A percentile compares a stretch with the other conserved stretches of the same genome.
Evolutionary conservation across 2,329 filamentous ascomycete species (phyloP).

Genomic region (Cladorrhinum sp.): DNA sequence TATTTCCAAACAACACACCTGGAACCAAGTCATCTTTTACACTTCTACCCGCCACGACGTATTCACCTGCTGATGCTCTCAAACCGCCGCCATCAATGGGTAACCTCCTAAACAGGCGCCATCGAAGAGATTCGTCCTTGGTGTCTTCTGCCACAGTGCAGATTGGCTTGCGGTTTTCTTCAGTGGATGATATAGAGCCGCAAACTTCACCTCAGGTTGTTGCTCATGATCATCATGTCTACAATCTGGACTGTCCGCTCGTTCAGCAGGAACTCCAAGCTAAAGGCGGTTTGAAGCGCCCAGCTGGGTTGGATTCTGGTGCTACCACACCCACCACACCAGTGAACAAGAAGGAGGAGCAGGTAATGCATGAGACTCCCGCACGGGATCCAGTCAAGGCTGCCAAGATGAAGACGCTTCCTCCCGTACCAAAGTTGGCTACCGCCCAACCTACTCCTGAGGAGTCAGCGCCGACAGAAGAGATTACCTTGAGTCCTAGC

Average conservation of each 20-base stretch:
- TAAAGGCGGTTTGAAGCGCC: constrained; percentile 14
- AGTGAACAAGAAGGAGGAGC: background rate
- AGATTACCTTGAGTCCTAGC: constrained; percentile 47
- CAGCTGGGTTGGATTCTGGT: constrained; percentile 11
- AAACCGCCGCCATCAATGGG: constrained; percentile 45
- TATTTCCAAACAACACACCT: constrained; percentile 38
- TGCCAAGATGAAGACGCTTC: constrained; percentile 38
- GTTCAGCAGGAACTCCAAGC: constrained; percentile 3
- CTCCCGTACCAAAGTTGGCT: constrained; percentile 35
- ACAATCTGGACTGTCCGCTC: constrained; percentile 34
- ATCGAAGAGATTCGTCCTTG: constrained; percentile 59
- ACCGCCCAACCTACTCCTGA: constrained; percentile 23
- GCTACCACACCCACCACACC: background rate
- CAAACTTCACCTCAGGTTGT: constrained; percentile 22
- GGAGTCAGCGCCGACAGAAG: constrained; percentile 26
- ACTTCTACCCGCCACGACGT: constrained; percentile 48
- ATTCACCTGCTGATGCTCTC: constrained; percentile 37
- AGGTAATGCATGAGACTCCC: constrained; percentile 24
- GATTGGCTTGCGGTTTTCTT: constrained; percentile 67
- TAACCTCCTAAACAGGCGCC: constrained; percentile 42
- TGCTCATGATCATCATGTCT: constrained; percentile 34
- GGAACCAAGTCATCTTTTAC: constrained; percentile 33
- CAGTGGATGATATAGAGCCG: constrained; percentile 49
- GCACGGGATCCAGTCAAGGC: constrained; percentile 31
- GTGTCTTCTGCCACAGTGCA: constrained; percentile 67